Base-by-base conservation (phyloP, 345 rosid species). In the Isatis tinctoria region DNA sequence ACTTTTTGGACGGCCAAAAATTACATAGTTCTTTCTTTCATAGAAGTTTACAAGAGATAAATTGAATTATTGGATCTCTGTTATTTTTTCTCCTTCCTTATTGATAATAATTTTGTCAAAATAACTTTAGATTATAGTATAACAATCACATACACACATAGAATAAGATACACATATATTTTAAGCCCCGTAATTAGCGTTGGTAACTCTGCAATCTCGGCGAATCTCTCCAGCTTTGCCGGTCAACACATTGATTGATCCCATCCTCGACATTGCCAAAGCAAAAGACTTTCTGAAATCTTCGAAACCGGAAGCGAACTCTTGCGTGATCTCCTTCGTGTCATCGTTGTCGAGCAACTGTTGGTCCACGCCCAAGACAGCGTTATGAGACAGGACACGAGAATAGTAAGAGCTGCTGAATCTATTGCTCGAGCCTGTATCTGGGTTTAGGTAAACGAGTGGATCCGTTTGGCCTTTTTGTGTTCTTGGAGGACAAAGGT, bases 241-340 rank as follows among this genome's bases (percentile, higher is more conserved):
- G 0, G 98, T 89, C 70, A 89, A 69, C 22, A 85, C 91, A 3
- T 82, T 66, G 73, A 91, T 87, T 32, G 80, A 83, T 69, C 97
- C 98, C 98, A 93, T 87, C 52, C 91, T 73, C 71, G 76, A 79
- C 88, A 89, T 82, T 10, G 98, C 84, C 52, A 86, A 83, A 2
- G 96, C 90, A 61, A 89, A 83, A 2, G 86, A 74, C 69, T 56
- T 84, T 80, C 93, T 73, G 32, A 85, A 85, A 54, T 86, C 91
- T 70, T 91, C 96, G 4, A 84, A 82, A 73, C 80, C 80, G 1
- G 69, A 63, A 8, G 84, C 86, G 22, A 87, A 88, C 80, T 91
- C 94, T 27, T 80, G 45, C 2, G 80, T 52, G 1, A 93, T 87
- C 69, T 84, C 73, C 37, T 5, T 69, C 0, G 91, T 77, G 80